Conservation (phyloP, 805 yeast genomes). For the Kluyveromyces dobzhanskii region DNA sequence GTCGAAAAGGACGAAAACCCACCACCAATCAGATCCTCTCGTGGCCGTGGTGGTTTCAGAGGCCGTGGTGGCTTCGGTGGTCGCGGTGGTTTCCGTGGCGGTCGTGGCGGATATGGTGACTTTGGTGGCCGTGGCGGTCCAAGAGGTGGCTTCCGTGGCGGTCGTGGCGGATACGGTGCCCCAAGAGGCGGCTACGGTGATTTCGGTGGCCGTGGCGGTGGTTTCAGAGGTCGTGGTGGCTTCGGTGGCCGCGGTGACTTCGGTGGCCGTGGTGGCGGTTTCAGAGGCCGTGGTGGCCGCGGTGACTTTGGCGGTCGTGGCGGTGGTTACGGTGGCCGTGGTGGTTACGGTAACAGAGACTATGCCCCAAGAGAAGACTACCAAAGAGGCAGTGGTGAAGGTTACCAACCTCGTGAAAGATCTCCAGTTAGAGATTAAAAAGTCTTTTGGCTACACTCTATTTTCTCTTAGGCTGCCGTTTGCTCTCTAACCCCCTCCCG, state of each 20-base stretch:
- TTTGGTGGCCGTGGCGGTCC: slow-evolving; percentile 23
- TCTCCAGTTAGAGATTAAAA: slow-evolving; percentile 63
- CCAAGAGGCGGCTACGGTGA: slow-evolving; percentile 32
- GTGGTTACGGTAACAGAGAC: slow-evolving; percentile 34
- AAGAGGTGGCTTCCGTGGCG: slow-evolving; percentile 37
- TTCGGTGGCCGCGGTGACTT: slow-evolving; percentile 39
- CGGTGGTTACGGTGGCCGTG: slow-evolving; percentile 30
- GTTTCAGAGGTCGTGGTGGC: slow-evolving; percentile 36
- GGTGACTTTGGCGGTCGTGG: slow-evolving; percentile 35
- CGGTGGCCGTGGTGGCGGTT: slow-evolving; percentile 36
- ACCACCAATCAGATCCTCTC: slow-evolving; percentile 36
- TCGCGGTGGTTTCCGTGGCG: slow-evolving; percentile 33
- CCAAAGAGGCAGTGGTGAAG: slow-evolving; percentile 30
- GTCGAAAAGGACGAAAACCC: slow-evolving; percentile 70
- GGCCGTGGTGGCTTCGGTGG: slow-evolving; percentile 44
- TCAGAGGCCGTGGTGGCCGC: slow-evolving; percentile 31
- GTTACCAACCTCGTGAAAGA: slow-evolving; percentile 48
- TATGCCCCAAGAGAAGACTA: slow-evolving; percentile 35
- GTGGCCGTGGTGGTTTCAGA: slow-evolving; percentile 39
- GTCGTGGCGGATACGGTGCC: slow-evolving; percentile 27
- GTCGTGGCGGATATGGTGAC: slow-evolving; percentile 33
- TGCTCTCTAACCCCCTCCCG: too few relatives aligned
- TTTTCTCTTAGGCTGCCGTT: too few relatives aligned
- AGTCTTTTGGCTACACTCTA: too few relatives aligned
- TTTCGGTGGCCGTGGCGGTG: slow-evolving; percentile 23